These are phyloP conservation scores for Apiospora arundinis DNA, from an alignment of 2,329 filamentous ascomycete species.

Conservation along the genomic window DNA sequence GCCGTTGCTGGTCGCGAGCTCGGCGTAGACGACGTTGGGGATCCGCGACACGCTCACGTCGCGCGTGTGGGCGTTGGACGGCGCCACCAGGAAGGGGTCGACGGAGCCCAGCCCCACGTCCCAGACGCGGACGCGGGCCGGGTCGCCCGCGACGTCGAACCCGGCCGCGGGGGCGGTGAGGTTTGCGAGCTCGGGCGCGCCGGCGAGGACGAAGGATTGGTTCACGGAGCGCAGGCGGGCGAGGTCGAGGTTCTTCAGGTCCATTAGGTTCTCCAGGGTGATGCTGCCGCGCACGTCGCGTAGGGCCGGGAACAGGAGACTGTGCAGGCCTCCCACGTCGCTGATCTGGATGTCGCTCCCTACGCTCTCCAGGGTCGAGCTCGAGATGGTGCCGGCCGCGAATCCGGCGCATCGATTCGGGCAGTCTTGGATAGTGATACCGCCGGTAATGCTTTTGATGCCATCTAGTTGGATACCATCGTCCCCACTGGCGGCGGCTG, in stretches of 20 bases:
- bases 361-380: constrained; percentile 14
- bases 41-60: neutral
- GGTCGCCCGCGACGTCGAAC: neutral
- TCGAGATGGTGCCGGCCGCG: neutral
- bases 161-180: neutral
- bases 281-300: constrained; percentile 4
- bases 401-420: neutral
- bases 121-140: neutral
- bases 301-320: constrained; percentile 6
- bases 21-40: constrained; percentile 1
- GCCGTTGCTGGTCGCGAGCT: constrained; percentile 12
- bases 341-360: neutral
- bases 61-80: constrained; percentile 5
- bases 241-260: constrained; percentile 10
- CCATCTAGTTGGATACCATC: neutral
- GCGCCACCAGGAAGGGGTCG: neutral
- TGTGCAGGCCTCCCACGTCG: neutral
- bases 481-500: neutral
- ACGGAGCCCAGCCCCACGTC: constrained; percentile 8
- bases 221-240: neutral
- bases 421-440: neutral
- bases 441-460: neutral
- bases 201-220: neutral
- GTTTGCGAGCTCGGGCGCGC: neutral
- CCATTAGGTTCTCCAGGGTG: neutral